These are phyloP conservation scores for Pleurotus giganteus DNA, from an alignment of 768 basidiomycete species.

Conservation along the genomic window DNA sequence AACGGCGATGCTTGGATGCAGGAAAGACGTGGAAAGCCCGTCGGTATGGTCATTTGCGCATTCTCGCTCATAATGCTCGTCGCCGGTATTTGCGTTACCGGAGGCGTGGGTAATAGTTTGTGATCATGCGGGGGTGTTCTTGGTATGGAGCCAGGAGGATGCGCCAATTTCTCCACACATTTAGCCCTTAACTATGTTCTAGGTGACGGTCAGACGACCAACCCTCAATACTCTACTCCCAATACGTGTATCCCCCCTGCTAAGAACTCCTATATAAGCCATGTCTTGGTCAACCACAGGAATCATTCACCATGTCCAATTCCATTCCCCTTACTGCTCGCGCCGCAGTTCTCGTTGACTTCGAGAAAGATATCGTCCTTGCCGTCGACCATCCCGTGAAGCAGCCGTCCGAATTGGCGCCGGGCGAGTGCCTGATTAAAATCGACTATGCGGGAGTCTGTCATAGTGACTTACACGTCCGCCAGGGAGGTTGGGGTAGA, in stretches of 20 bases:
- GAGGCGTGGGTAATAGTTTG: neutral
- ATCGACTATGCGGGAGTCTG: constrained; percentile 63
- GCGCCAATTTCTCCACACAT: neutral
- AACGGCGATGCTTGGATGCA: constrained; percentile 2
- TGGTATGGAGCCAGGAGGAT: neutral
- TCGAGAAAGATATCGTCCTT: constrained; percentile 28
- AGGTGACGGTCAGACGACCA: neutral
- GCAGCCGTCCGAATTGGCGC: constrained; percentile 51
- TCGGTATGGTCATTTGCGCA: neutral
- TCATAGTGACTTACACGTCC: constrained; percentile 75
- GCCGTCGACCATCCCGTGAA: constrained; percentile 50
- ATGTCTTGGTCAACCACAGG: neutral
- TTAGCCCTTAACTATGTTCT: neutral
- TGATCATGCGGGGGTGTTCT: neutral
- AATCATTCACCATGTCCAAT: neutral
- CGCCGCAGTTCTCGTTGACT: constrained; percentile 33
- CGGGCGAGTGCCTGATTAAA: constrained; percentile 71
- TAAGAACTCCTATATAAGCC: neutral
- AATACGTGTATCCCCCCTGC: neutral
- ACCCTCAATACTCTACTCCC: neutral
- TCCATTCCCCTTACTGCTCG: constrained; percentile 34
- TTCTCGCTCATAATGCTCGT: neutral
- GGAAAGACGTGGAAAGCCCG: neutral
- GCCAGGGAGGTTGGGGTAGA: constrained; percentile 65
- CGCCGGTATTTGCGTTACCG: neutral